Percentiles rank a stretch among this genome's conserved stretches.
phyloP scores from a whole-genome alignment of 2,329 filamentous ascomycete species.

The Penicillium glabrum region DNA sequence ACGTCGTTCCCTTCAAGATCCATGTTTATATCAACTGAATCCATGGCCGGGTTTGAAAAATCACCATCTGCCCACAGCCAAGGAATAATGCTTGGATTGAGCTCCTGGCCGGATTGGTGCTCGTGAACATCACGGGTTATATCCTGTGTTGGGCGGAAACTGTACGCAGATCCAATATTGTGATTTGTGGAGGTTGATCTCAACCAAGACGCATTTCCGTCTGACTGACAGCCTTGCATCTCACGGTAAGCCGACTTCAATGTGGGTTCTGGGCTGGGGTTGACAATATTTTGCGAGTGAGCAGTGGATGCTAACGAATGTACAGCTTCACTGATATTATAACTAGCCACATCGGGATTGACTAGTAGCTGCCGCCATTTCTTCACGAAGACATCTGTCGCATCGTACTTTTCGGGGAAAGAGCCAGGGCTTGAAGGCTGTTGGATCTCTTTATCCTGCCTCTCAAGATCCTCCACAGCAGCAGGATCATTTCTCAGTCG shows the following conservation, averaged over 20 bases:
- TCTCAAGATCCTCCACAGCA: slow-evolving; percentile 16
- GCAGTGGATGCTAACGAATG: neutral
- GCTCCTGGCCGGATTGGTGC: neutral
- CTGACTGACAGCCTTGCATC: neutral
- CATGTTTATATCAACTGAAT: slow-evolving; percentile 15
- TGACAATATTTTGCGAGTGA: neutral
- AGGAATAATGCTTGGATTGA: neutral
- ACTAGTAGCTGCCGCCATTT: slow-evolving; percentile 33
- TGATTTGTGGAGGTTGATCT: neutral
- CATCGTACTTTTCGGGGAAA: slow-evolving; percentile 17
- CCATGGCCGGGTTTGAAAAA: neutral
- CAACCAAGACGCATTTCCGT: neutral
- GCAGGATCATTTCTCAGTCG: slow-evolving; percentile 28
- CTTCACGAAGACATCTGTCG: slow-evolving; percentile 22
- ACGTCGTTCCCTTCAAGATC: slow-evolving; percentile 34
- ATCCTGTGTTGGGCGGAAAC: neutral
- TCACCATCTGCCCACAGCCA: slow-evolving; percentile 21
- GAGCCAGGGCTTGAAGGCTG: slow-evolving; percentile 30
- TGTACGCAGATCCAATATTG: neutral
- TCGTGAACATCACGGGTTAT: neutral
- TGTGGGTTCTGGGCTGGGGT: neutral
- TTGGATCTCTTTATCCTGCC: neutral
- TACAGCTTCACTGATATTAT: neutral
- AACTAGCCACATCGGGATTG: neutral
- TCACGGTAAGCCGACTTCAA: too few relatives aligned